Evolutionary conservation across 345 rosid species (phyloP).

Genomic region (Psidium friedrichsthalianum): DNA sequence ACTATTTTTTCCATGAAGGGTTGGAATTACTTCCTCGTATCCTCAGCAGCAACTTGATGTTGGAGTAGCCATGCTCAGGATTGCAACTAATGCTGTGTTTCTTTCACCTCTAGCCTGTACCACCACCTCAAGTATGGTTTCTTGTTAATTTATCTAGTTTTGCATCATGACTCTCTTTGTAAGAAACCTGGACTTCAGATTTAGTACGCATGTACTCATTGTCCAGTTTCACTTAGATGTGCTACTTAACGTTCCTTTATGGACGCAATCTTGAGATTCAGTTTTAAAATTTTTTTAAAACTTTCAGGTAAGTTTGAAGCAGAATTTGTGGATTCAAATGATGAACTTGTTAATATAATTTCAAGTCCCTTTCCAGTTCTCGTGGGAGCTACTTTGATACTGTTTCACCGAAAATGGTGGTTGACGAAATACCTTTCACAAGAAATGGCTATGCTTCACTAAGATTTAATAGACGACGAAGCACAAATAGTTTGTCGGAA

Average conservation of each 20-base stretch:
- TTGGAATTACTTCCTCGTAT: not conserved
- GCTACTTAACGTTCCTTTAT: not conserved
- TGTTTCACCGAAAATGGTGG: no score
- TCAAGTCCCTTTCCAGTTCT: no score
- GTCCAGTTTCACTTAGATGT: not conserved
- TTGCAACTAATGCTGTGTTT: not conserved
- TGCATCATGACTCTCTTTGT: not conserved
- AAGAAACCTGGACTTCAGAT: not conserved
- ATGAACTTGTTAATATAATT: no score
- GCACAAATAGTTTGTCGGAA: no score
- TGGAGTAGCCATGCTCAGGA: not conserved
- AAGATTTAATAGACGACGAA: no score
- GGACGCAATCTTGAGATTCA: not conserved
- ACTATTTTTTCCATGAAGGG: not conserved
- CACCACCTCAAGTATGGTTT: not conserved
- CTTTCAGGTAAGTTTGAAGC: no score
- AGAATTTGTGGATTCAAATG: no score
- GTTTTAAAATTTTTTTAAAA: no score
- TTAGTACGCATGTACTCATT: not conserved
- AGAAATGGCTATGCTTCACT: no score
- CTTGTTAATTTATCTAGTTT: not conserved
- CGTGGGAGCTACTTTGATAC: no score
- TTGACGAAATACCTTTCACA: no score
- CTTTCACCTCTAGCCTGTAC: not conserved
- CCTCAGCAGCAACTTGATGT: not conserved